Evolutionary conservation across 2,329 filamentous ascomycete species (phyloP), one percentile per base, ranked within the genome.

Genomic region (Monilinia laxa): DNA sequence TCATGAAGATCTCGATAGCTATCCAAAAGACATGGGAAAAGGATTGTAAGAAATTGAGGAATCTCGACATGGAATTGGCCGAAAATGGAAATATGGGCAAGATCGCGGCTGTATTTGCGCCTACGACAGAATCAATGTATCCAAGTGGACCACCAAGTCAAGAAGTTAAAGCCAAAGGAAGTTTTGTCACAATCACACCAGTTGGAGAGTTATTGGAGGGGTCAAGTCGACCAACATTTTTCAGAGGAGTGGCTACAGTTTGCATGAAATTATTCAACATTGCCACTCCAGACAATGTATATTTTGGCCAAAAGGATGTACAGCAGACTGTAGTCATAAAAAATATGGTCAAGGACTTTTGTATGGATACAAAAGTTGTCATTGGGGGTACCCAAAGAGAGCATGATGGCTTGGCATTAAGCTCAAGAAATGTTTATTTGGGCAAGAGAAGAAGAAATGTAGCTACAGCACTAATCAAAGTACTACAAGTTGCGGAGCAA

Each of bases 221-320:
- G 20, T 85, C 85, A 5, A 92, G 89, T 56, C 83, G 95, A 20
- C 95, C 95, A 2, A 96, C 96, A 54, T 99, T 99, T 79, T 99
- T 99, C 80, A 85, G 95, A 59, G 95, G 95, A 51, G 95, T 99
- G 45, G 93, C 95, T 25, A 99, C 95, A 1, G 90, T 99, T 2
- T 97, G 93, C 80, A 95, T 94, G 86, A 99, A 96, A 79, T 80
- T 96, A 18, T 94, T 96, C 80, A 93, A 93, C 75, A 91, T 93
- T 65, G 88, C 92, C 56, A 83, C 87, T 70, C 90, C 92, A 4
- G 89, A 93, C 66, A 85, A 85, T 55, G 91, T 92, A 6, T 95
- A 97, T 80, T 97, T 99, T 81, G 95, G 95, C 4, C 95, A 98
- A 78, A 99, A 99, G 80, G 95, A 99, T 77, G 87, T 97, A 25